Evolutionary conservation across 2,329 filamentous ascomycete genomes (phyloP).

Genomic region (Herpotrichia juniperi): DNA sequence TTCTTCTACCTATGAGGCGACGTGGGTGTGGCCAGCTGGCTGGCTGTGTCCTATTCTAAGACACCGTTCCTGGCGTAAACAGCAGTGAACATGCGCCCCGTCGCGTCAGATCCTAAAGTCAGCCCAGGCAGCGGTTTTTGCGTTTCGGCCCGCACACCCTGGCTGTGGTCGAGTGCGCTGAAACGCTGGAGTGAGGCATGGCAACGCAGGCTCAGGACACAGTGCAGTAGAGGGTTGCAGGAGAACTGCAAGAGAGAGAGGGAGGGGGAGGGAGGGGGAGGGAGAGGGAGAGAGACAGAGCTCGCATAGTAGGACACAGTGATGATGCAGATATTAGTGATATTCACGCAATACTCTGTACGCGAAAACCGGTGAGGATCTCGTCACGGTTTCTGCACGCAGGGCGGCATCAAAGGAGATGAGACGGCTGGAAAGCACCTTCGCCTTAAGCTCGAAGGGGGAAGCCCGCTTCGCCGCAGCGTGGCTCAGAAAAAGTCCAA

Average conservation of each 20-base stretch:
- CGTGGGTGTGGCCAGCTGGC: not conserved
- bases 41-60: not conserved
- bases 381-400: too few species aligned
- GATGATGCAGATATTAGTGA: not conserved
- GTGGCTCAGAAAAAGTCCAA: not conserved
- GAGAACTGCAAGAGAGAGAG: not conserved
- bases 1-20: not conserved
- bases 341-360: not conserved
- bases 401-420: too few species aligned
- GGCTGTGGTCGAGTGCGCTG: not conserved
- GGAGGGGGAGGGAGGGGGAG: too few species aligned
- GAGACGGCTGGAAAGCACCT: too few species aligned
- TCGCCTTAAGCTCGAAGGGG: too few species aligned
- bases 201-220: not conserved
- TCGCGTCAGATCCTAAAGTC: not conserved
- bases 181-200: not conserved
- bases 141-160: conserved; percentile 3
- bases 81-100: not conserved
- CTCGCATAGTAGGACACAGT: not conserved
- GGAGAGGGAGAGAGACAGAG: too few species aligned
- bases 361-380: too few species aligned
- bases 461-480: not conserved
- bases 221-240: not conserved
- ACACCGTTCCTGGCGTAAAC: not conserved
- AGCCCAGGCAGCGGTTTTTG: not conserved